phyloP scores from a whole-genome alignment of 495 filamentous ascomycete species.

The Saxispiralis lemnorum region DNA sequence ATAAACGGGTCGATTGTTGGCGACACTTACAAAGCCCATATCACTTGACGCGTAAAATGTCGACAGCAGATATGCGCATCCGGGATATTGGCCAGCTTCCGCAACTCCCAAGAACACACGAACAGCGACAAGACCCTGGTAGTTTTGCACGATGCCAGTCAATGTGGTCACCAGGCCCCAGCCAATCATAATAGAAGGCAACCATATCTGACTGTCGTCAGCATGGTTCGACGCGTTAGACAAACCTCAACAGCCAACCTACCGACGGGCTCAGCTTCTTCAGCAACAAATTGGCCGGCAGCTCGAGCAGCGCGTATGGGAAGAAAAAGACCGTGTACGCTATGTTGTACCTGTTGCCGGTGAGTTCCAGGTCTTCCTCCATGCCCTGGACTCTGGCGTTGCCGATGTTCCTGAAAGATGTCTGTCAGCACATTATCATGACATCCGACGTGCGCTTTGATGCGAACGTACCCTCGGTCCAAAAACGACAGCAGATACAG shows the following conservation, averaged over 20 bases:
- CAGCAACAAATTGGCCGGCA: constrained; percentile 48
- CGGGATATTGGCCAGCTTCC: constrained; percentile 29
- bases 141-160: constrained; percentile 38
- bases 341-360: constrained; percentile 27
- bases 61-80: constrained; percentile 20
- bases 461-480: constrained; percentile 1
- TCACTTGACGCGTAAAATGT: too few relatives aligned
- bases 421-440: neutral
- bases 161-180: constrained; percentile 43
- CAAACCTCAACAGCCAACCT: too few relatives aligned
- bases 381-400: constrained; percentile 7
- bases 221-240: too few relatives aligned
- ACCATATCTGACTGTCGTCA: constrained; percentile 23
- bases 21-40: neutral
- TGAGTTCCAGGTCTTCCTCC: constrained; percentile 5
- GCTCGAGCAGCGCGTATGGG: constrained; percentile 47
- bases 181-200: constrained; percentile 34
- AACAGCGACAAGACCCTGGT: constrained; percentile 37
- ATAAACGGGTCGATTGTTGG: constrained; percentile 21
- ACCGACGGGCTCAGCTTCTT: constrained; percentile 42
- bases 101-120: constrained; percentile 42
- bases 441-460: neutral
- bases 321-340: constrained; percentile 49
- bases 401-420: constrained; percentile 2
- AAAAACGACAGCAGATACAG: constrained; percentile 7